phyloP scores from a whole-genome alignment of 2,329 filamentous ascomycete genomes.

The Colletotrichum spaethianum region DNA sequence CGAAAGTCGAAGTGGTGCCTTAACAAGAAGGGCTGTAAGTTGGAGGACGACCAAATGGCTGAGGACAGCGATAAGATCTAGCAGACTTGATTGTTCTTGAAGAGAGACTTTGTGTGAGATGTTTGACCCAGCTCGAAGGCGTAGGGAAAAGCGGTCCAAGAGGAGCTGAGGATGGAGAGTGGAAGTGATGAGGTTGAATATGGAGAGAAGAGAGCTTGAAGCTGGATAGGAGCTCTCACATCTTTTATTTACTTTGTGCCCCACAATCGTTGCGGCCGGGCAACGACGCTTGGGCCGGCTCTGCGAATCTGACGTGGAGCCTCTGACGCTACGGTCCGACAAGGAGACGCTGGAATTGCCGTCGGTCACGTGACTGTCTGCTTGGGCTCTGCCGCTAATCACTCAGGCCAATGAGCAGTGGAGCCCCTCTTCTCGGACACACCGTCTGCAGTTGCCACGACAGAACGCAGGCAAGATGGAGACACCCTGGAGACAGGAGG shows the following conservation, averaged over 20 bases:
- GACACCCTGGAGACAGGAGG: slow-evolving; percentile 13
- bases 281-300: slow-evolving; percentile 40
- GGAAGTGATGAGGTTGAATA: slow-evolving; percentile 44
- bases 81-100: slow-evolving; percentile 55
- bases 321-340: slow-evolving; percentile 9
- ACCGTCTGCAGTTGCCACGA: slow-evolving; percentile 34
- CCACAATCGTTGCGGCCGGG: slow-evolving; percentile 48
- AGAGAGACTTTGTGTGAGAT: slow-evolving; percentile 46
- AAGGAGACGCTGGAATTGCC: background rate
- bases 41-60: slow-evolving; percentile 64
- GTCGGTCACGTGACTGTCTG: slow-evolving; percentile 18
- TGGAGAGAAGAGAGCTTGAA: slow-evolving; percentile 45
- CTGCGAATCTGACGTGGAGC: slow-evolving; percentile 1
- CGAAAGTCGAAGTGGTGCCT: slow-evolving; percentile 63
- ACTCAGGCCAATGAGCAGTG: slow-evolving; percentile 19
- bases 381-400: background rate
- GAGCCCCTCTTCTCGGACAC: slow-evolving; percentile 6
- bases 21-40: slow-evolving; percentile 60
- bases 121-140: slow-evolving; percentile 45
- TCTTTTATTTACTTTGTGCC: slow-evolving; percentile 64
- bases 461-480: slow-evolving; percentile 9
- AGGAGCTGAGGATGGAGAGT: slow-evolving; percentile 38
- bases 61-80: slow-evolving; percentile 63
- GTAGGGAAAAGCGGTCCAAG: slow-evolving; percentile 29
- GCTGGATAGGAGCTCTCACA: slow-evolving; percentile 44